Conservation (phyloP, 176 grass and related monocot genomes). For the Pontederia paniculata region DNA sequence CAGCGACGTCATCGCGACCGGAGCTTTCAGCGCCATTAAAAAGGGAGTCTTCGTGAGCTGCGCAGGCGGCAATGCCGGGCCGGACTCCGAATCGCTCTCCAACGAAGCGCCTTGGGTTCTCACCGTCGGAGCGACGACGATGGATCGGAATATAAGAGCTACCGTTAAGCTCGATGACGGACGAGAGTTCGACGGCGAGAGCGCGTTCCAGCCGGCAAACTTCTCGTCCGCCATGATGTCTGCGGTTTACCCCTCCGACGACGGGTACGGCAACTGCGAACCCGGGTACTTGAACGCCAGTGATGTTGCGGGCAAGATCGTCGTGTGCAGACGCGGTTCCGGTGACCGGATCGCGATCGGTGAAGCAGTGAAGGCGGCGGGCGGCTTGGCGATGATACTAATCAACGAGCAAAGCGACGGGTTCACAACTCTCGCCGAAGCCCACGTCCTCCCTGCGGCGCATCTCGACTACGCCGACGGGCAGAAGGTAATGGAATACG, state of each 20-base stretch:
- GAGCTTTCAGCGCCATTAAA: conserved; percentile 20
- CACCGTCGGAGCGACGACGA: conserved; percentile 52
- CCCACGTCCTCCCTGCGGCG: conserved; percentile 35
- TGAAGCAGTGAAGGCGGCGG: conserved; percentile 9
- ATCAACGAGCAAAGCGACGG: conserved; percentile 14
- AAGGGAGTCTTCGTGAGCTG: conserved; percentile 39
- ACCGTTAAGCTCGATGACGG: conserved; percentile 33
- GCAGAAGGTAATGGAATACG: conserved; percentile 9
- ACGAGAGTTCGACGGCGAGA: conserved; percentile 32
- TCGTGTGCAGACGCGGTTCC: conserved; percentile 9
- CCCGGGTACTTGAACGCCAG: conserved; percentile 18
- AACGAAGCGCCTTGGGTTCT: conserved; percentile 60
- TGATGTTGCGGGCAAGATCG: conserved; percentile 46
- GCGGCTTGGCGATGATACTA: conserved; percentile 51
- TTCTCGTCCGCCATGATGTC: not conserved
- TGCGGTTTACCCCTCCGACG: not conserved
- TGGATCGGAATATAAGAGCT: conserved; percentile 32
- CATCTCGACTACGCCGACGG: conserved; percentile 27
- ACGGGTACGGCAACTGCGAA: not conserved
- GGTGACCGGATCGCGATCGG: not conserved
- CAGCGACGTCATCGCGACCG: conserved; percentile 13
- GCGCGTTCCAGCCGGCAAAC: conserved; percentile 22
- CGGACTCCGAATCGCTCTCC: not conserved
- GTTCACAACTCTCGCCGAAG: conserved; percentile 24
- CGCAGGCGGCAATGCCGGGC: conserved; percentile 33